A percentile compares a stretch with the other conserved stretches of the same genome.
phyloP scores from a whole-genome alignment of 805 yeast genomes.

The Ogataea pignaliae region DNA sequence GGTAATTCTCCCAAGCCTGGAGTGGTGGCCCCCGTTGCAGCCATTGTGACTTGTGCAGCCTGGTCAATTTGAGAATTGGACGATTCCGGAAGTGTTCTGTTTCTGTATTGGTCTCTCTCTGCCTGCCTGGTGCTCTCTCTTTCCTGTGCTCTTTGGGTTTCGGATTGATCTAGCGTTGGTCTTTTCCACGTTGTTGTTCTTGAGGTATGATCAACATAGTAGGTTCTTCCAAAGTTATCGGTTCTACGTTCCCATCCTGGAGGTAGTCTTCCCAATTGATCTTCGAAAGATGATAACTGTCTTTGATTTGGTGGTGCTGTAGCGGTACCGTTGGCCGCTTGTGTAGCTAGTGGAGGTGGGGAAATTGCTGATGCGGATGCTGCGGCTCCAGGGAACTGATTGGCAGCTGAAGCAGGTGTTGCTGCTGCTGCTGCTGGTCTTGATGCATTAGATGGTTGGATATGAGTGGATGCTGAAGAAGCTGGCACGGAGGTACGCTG shows the following conservation, averaged over 20 bases:
- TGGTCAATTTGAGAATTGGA: slow-evolving; percentile 47
- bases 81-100: slow-evolving; percentile 82
- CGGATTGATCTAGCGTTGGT: slow-evolving; percentile 80
- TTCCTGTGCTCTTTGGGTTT: slow-evolving; percentile 58
- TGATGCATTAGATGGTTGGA: slow-evolving; percentile 6
- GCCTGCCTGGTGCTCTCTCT: slow-evolving; percentile 71
- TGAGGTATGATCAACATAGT: slow-evolving; percentile 96
- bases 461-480: slow-evolving; percentile 4
- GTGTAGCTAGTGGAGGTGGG: slow-evolving; percentile 20
- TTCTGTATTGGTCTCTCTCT: slow-evolving; percentile 87
- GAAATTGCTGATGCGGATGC: slow-evolving; percentile 25
- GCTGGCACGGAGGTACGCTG: slow-evolving; percentile 5
- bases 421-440: slow-evolving; percentile 8
- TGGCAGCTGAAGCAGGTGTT: slow-evolving; percentile 4
- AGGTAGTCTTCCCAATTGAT: slow-evolving; percentile 92
- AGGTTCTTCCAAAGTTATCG: slow-evolving; percentile 94
- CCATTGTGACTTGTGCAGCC: slow-evolving; percentile 45
- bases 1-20: slow-evolving; percentile 97
- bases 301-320: slow-evolving; percentile 32
- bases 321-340: slow-evolving; percentile 15
- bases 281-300: slow-evolving; percentile 91
- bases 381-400: slow-evolving; percentile 25
- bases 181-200: slow-evolving; percentile 99
- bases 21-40: slow-evolving; percentile 83
- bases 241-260: slow-evolving; percentile 99